Evolutionary conservation across 306 rosid genomes (phyloP).

Genomic region (Acmispon strigosus): DNA sequence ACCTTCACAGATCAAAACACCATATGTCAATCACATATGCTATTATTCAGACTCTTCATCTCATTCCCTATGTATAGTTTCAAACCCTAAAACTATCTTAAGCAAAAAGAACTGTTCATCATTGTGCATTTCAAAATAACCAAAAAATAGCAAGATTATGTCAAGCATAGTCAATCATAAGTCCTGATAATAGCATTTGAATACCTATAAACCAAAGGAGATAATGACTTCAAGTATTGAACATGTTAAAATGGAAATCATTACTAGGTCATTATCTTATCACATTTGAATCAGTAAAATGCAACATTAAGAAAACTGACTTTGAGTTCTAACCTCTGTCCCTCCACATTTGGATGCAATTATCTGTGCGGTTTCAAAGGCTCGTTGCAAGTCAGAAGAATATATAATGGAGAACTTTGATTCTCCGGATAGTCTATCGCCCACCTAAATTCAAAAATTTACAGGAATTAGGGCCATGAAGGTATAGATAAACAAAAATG

Average conservation of each 20-base stretch:
- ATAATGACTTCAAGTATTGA: constrained; percentile 14
- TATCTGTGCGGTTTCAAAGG: constrained; percentile 72
- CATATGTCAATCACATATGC: not conserved
- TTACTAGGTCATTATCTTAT: not conserved
- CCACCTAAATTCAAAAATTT: constrained; percentile 54
- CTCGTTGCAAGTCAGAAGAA: constrained; percentile 90
- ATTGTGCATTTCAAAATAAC: constrained; percentile 1
- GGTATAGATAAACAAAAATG: not conserved
- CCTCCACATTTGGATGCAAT: constrained; percentile 74
- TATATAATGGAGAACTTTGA: constrained; percentile 56
- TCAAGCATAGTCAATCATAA: constrained; percentile 4
- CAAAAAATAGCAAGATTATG: not conserved
- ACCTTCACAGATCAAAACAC: not conserved
- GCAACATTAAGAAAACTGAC: constrained; percentile 11
- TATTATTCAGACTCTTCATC: not conserved
- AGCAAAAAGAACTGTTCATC: not conserved
- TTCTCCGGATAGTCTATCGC: constrained; percentile 67
- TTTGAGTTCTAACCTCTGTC: constrained; percentile 51
- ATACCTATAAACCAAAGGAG: constrained; percentile 1
- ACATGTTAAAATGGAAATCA: not conserved
- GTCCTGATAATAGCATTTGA: not conserved
- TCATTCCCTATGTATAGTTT: not conserved
- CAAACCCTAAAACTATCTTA: not conserved
- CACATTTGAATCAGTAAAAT: not conserved
- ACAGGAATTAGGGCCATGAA: constrained; percentile 9